A percentile compares a stretch with the other conserved stretches of the same genome.
Conservation (phyloP, 768 basidiomycete genomes). For the Leucocoprinus leucothites region DNA sequence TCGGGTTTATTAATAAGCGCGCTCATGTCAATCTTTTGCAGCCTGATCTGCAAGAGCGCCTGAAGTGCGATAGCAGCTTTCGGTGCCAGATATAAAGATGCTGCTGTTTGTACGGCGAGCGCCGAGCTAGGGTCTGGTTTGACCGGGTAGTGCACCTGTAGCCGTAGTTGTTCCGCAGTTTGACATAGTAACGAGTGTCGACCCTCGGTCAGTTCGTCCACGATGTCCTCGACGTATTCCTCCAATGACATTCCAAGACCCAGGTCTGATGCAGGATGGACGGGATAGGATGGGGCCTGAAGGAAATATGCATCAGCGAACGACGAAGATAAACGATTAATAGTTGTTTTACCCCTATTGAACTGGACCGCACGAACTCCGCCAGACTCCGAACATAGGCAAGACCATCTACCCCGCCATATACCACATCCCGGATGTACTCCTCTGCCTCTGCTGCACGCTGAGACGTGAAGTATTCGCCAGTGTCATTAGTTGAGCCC, state of each 20-base stretch:
- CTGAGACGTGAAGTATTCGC: slow-evolving; percentile 47
- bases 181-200: slow-evolving; percentile 43
- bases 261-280: slow-evolving; percentile 10
- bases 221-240: slow-evolving; percentile 41
- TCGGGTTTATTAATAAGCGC: slow-evolving; percentile 43
- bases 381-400: slow-evolving; percentile 78
- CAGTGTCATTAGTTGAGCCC: slow-evolving; percentile 17
- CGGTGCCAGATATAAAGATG: slow-evolving; percentile 42
- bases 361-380: slow-evolving; percentile 55
- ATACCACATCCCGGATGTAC: slow-evolving; percentile 73
- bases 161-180: slow-evolving; percentile 30
- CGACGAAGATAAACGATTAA: slow-evolving; percentile 6
- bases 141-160: slow-evolving; percentile 10
- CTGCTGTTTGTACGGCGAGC: slow-evolving; percentile 32
- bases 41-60: slow-evolving; percentile 36
- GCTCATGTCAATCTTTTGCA: slow-evolving; percentile 53
- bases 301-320: background rate
- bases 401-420: slow-evolving; percentile 73
- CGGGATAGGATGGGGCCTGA: background rate
- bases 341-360: slow-evolving; percentile 21
- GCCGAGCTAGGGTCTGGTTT: slow-evolving; percentile 12
- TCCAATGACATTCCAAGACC: slow-evolving; percentile 36
- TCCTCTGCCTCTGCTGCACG: slow-evolving; percentile 55
- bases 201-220: slow-evolving; percentile 46
- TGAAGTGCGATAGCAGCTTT: slow-evolving; percentile 36